Evolutionary conservation across 306 rosid genomes (phyloP), one percentile per base, ranked within the genome.

Genomic region (Albizia julibrissin): DNA sequence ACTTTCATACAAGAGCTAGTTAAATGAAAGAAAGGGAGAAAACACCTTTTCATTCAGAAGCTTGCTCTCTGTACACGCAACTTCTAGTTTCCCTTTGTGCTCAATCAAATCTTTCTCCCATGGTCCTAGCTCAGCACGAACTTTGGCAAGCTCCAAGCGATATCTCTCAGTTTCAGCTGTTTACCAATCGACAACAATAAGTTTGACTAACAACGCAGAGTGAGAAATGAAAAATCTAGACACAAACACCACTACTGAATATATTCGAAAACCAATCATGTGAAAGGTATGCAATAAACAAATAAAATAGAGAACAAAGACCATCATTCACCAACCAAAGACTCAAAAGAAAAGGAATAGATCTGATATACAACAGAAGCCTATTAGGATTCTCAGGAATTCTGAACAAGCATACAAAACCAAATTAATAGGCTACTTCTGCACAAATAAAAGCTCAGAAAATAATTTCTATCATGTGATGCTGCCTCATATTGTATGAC

Each of bases 21-120:
- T 52, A 71, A 67, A 70, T n/a, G 29, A 58, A 58, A 58, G 65
- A 58, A 58, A 22, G 29, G 31, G 64, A 21, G 31, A 69, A 81
- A 58, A 31, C 81, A 95, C 99, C 97, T 95, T 93, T 58, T 93
- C 97, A 86, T 72, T 84, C 81, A 95, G 79, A 82, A 95, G 97
- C 85, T 86, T 95, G 50, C 82, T 81, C 81, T 95, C 99, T 3
- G 89, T 81, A 77, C 86, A 81, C 65, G 96, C 94, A 85, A 95
- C 97, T 40, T 95, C 97, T 50, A 93, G 96, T 80, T 92, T 92
- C 79, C 99, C 99, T 77, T 91, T 95, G 87, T 89, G 98, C 86
- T 92, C 94, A 50, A 92, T 93, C 88, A 93, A 88, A 84, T 93
- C 87, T 62, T 92, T 89, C 83, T 95, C 99, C 99, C 99, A 95